Conservation (phyloP, 768 basidiomycete genomes). For the Auriscalpium orientale region DNA sequence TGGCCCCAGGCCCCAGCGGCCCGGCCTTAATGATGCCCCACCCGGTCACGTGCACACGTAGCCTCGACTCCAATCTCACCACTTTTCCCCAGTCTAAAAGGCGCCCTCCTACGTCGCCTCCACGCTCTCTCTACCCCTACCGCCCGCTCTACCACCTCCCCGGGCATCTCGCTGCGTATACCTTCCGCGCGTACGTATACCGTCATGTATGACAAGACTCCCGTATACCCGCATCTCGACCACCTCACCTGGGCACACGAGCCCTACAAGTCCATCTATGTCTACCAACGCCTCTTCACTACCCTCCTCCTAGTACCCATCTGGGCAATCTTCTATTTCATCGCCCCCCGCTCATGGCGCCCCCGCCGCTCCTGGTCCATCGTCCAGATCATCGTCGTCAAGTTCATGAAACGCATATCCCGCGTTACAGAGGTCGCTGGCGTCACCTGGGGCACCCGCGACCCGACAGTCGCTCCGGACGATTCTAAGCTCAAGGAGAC, state of each 20-base stretch:
- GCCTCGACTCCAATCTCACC: too few relatives aligned
- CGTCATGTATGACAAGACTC: conserved; percentile 21
- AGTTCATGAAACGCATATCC: conserved; percentile 45
- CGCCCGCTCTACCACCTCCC: not conserved
- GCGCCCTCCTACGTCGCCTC: too few relatives aligned
- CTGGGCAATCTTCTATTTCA: conserved; percentile 38
- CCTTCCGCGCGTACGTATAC: not conserved
- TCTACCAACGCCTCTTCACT: conserved; percentile 39
- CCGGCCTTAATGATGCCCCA: too few relatives aligned
- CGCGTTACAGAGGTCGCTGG: conserved; percentile 49
- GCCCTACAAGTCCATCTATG: conserved; percentile 40
- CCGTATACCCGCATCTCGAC: conserved; percentile 34
- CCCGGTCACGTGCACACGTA: too few relatives aligned
- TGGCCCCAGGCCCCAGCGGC: too few relatives aligned
- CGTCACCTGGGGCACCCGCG: conserved; percentile 45
- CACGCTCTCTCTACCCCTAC: too few relatives aligned
- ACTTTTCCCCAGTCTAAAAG: too few relatives aligned
- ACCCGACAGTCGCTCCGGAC: conserved; percentile 33
- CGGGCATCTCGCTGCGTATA: not conserved
- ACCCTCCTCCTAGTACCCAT: conserved; percentile 39
- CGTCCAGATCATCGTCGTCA: conserved; percentile 41
- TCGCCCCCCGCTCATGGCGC: conserved; percentile 35
- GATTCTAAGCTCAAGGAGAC: conserved; percentile 33
- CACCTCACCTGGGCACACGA: conserved; percentile 38
- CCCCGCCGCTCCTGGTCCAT: conserved; percentile 46